These are phyloP conservation scores for Spizellomyces sp. DNA, from an alignment of 192 early-diverging fungal genomes.

Conservation along the genomic window DNA sequence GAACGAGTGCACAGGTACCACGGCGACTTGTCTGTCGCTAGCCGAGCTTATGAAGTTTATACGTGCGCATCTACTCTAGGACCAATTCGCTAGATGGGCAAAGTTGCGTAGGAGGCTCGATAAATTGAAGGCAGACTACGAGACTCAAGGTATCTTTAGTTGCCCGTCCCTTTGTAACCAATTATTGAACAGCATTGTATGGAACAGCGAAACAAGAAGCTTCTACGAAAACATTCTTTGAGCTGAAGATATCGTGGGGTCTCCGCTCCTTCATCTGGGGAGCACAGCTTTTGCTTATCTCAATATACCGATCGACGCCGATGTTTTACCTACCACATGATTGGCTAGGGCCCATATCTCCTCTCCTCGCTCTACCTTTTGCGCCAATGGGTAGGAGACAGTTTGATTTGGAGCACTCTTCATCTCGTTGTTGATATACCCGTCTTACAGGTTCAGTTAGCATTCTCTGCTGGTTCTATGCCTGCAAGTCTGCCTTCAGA, in stretches of 20 bases:
- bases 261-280: conserved; percentile 68
- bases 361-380: conserved; percentile 70
- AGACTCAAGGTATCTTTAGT: conserved; percentile 57
- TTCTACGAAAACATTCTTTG: conserved; percentile 70
- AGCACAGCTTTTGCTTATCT: conserved; percentile 60
- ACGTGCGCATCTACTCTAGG: conserved; percentile 38
- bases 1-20: conserved; percentile 30
- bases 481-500: conserved; percentile 43
- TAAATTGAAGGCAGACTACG: conserved; percentile 67
- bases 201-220: conserved; percentile 55
- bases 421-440: background rate
- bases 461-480: conserved; percentile 75
- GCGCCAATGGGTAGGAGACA: conserved; percentile 60
- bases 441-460: conserved; percentile 66
- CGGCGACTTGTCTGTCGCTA: background rate
- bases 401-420: conserved; percentile 6
- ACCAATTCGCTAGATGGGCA: conserved; percentile 93
- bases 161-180: background rate
- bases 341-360: conserved; percentile 77
- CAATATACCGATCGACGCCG: conserved; percentile 67
- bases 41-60: background rate
- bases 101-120: conserved; percentile 82
- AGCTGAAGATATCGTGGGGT: conserved; percentile 73
- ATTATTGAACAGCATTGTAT: too few relatives aligned
- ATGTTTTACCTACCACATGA: conserved; percentile 77